Evolutionary conservation across 805 yeast genomes (phyloP), one percentile per base, ranked within the genome.

Genomic region (Candida insectalens): DNA sequence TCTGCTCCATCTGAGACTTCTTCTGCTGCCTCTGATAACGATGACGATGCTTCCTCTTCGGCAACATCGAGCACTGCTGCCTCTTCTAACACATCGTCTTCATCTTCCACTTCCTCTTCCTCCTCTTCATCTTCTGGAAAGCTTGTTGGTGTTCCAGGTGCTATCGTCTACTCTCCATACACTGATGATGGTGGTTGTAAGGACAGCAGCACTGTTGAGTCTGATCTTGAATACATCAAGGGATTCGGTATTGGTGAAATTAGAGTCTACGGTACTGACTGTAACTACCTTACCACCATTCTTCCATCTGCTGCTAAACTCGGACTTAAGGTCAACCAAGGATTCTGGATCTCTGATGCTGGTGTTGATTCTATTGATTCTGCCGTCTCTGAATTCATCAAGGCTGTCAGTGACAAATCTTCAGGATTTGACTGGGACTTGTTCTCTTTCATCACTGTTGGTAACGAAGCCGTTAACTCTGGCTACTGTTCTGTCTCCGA

Each of bases 201-300:
- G 52, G 63, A 61, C 39, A 57, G 66, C 29, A 60, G 50, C 36
- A 51, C 69, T 10, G 82, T 88, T 29, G 38, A 55, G 31, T 40
- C 60, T 16, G 96, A 88, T 55, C 63, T 88, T 38, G 43, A 61
- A 20, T 47, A 60, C 39, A 82, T 88, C 46, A 50, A 58, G 18
- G 53, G 69, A 36, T 75, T 73, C 50, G 83, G 85, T 36, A 77
- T 87, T 46, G 51, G 59, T 26, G 69, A 69, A 34, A 60, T 88
- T 35, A 75, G 96, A 63, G 54, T 84, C 34, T 88, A 88, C 53
- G 94, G 95, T 46, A 80, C 83, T 38, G 96, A 88, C 57, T 88
- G 96, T 63, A 66, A 71, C 53, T 71, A 81, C 18, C 57, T 83
- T 32, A 50, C 67, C 20, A 74, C 80, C 3, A 74, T 85, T 25